Evolutionary conservation across 1,284 basidiomycete species (phyloP).

Genomic region (Phylloporus gajari): DNA sequence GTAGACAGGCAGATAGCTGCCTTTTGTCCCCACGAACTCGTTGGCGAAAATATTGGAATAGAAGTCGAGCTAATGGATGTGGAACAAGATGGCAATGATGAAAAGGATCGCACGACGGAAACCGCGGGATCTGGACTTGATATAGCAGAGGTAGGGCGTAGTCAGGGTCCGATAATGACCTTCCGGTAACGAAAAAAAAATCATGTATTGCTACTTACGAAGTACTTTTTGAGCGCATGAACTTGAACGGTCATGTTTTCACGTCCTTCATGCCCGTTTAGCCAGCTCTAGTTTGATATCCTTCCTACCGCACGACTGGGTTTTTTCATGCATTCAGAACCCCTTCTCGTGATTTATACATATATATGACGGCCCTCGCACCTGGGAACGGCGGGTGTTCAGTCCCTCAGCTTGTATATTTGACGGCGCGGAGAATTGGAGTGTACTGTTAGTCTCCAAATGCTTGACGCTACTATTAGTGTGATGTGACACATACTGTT

Average conservation of each 20-base stretch:
- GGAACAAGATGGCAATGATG: neutral
- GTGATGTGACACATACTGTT: no score
- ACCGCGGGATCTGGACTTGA: neutral
- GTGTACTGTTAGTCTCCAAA: no score
- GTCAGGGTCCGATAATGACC: neutral
- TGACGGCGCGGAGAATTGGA: no score
- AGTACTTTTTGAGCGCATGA: neutral
- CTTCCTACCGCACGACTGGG: no score
- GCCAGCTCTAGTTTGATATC: neutral
- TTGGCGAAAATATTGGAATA: neutral
- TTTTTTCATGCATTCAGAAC: no score
- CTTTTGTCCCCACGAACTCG: neutral
- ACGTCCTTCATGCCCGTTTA: neutral
- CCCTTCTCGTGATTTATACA: no score
- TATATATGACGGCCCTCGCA: no score
- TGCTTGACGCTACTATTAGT: no score
- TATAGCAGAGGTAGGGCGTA: neutral
- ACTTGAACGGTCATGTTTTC: neutral
- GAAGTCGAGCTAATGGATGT: neutral
- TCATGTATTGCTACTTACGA: neutral
- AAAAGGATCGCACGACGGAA: neutral
- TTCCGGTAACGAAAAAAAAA: neutral
- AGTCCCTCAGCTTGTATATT: no score
- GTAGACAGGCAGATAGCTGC: constrained; percentile 9
- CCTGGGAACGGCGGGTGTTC: no score